These are phyloP conservation scores for Cytospora chrysosperma DNA, from an alignment of 2,329 filamentous ascomycete genomes.

Conservation along the genomic window DNA sequence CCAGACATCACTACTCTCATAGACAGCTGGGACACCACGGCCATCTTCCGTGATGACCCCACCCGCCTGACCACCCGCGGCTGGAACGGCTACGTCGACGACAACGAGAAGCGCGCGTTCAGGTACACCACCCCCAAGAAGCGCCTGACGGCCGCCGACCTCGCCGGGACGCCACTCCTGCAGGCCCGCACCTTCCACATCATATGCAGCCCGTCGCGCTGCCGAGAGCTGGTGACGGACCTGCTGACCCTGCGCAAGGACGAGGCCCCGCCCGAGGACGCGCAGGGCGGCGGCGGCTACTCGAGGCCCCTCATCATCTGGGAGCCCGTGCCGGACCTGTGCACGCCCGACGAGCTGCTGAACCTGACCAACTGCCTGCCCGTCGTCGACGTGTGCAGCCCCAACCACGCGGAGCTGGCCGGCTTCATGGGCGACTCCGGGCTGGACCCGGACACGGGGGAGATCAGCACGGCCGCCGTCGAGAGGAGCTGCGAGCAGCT, in stretches of 20 bases:
- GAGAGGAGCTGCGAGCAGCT: slow-evolving; percentile 63
- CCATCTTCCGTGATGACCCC: slow-evolving; percentile 64
- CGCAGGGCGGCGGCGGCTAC: slow-evolving; percentile 34
- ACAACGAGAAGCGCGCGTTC: slow-evolving; percentile 71
- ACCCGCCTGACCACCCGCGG: slow-evolving; percentile 78
- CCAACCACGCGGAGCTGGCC: slow-evolving; percentile 88
- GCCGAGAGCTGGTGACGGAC: slow-evolving; percentile 71
- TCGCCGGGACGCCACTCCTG: slow-evolving; percentile 60
- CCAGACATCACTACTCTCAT: slow-evolving; percentile 61
- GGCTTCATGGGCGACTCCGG: slow-evolving; percentile 71
- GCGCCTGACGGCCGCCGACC: slow-evolving; percentile 70
- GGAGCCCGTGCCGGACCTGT: slow-evolving; percentile 92
- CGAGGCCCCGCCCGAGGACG: slow-evolving; percentile 27
- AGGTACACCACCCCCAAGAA: slow-evolving; percentile 85
- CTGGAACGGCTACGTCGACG: slow-evolving; percentile 84
- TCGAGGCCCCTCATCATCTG: slow-evolving; percentile 76
- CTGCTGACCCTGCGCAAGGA: slow-evolving; percentile 60
- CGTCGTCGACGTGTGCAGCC: slow-evolving; percentile 64
- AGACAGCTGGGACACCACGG: slow-evolving; percentile 72
- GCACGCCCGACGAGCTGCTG: slow-evolving; percentile 66
- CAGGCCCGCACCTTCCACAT: slow-evolving; percentile 80
- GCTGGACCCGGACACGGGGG: slow-evolving; percentile 53
- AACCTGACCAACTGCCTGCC: slow-evolving; percentile 64
- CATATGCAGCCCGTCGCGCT: slow-evolving; percentile 77
- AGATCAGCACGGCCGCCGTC: slow-evolving; percentile 51